Evolutionary conservation across 1,284 basidiomycete species (phyloP).

Genomic region (Salmacisia buchloeana): DNA sequence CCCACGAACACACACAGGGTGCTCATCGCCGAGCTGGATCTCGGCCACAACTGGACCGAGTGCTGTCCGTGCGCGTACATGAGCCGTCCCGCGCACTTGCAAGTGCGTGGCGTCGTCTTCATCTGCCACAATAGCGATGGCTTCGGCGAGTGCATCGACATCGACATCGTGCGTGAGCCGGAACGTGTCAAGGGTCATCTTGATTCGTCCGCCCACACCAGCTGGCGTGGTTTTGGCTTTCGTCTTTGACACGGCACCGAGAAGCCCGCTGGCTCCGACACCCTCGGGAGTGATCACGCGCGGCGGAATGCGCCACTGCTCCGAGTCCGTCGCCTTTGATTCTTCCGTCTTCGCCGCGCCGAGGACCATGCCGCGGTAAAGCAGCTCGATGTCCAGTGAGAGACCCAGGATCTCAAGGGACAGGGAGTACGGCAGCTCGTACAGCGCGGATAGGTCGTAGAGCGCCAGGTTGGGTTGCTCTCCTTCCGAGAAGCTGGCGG

Average conservation of each 20-base stretch:
- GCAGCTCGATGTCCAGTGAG: slow-evolving; percentile 30
- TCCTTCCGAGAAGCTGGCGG: slow-evolving; percentile 21
- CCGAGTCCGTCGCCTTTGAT: slow-evolving; percentile 6
- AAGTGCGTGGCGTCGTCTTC: slow-evolving; percentile 5
- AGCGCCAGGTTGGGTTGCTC: slow-evolving; percentile 19
- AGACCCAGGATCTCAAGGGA: slow-evolving; percentile 22
- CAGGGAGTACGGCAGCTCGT: slow-evolving; percentile 28
- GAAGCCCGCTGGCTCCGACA: neutral
- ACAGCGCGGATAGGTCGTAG: slow-evolving; percentile 23
- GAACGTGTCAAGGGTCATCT: neutral
- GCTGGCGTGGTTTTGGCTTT: neutral
- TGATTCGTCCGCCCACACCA: neutral
- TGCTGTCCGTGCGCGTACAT: neutral
- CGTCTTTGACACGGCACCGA: neutral
- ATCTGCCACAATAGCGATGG: slow-evolving; percentile 3
- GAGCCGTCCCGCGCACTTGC: neutral
- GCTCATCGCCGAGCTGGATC: slow-evolving; percentile 1
- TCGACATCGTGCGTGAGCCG: neutral
- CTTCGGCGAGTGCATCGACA: neutral
- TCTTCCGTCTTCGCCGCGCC: slow-evolving; percentile 24
- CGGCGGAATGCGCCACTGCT: neutral
- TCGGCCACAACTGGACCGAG: neutral
- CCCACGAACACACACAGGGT: neutral
- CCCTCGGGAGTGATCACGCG: neutral
- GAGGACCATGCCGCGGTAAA: slow-evolving; percentile 29